Evolutionary conservation across 2,329 filamentous ascomycete species (phyloP), one percentile per base, ranked within the genome.

Genomic region (Coleophoma cylindrospora): DNA sequence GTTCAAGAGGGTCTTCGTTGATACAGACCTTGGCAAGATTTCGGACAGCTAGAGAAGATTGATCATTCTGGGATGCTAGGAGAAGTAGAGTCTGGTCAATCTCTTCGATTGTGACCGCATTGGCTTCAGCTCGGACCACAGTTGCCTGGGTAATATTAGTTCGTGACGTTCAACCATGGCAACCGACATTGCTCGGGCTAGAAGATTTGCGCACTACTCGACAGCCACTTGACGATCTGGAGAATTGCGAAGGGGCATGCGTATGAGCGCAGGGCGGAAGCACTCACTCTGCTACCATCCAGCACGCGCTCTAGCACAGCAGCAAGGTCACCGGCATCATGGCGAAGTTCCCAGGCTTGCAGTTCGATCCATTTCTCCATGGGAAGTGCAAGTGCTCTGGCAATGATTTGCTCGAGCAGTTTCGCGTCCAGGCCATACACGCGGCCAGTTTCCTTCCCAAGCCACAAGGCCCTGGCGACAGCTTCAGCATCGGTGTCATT

Each of bases 391-490:
- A 92, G 73, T 17, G 81, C 79, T 33, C 83, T 79, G 3, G 76
- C 79, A 14, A 96, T 74, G n/a, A 89, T 78, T 47, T 76, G 80
- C 50, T 84, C 79, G 0, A 96, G 72, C 0, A 71, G 74, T 9
- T 70, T 63, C 32, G 80, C 71, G 61, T 88, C 81, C 1, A 95
- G 73, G 36, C 75, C 78, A 64, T 91, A 95, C 2, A 92, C 87
- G 27, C 89, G 80, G 62, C 95, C 90, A 3, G 82, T 84, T 48
- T 90, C 77, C 56, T 78, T 83, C 54, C 91, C 84, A 0, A 91
- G 89, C 0, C 95, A 77, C 1, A 96, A 68, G 3, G 85, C 84
- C 1, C 87, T 91, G 0, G 95, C 71, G 1, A 96, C 69, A 2
- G 87, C 85, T 1, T 80, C 70, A 1, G 75, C 72, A 59, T 84